These are phyloP conservation scores for Phyllosticta citribraziliensis DNA, from an alignment of 2,329 filamentous ascomycete genomes.

Conservation along the genomic window DNA sequence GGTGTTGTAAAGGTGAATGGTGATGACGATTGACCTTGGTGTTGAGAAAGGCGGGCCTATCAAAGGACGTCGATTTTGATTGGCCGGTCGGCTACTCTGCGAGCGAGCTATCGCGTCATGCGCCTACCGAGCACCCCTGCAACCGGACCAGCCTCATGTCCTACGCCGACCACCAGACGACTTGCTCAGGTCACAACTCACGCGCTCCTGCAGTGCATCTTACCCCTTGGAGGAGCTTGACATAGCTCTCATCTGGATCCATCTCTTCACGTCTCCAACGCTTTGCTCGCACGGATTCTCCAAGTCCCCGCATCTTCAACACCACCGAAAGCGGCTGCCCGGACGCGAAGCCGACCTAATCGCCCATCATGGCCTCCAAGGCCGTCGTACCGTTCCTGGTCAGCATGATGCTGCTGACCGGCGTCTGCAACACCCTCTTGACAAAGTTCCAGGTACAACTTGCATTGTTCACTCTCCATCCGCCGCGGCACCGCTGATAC, in stretches of 20 bases:
- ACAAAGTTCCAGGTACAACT: slow-evolving; percentile 79
- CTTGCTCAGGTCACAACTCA: background rate
- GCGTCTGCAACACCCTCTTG: slow-evolving; percentile 91
- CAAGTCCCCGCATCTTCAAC: background rate
- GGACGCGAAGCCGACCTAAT: background rate
- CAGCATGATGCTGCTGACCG: slow-evolving; percentile 91
- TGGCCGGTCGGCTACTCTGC: background rate
- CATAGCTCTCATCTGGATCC: background rate
- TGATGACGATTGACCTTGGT: background rate
- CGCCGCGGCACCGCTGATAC: slow-evolving; percentile 14
- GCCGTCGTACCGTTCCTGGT: slow-evolving; percentile 75
- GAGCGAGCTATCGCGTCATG: background rate
- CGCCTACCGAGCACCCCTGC: background rate
- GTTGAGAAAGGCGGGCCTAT: background rate
- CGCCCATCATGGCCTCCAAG: slow-evolving; percentile 54
- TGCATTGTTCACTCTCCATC: background rate
- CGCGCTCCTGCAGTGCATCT: background rate
- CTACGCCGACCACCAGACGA: background rate
- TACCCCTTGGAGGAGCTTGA: background rate
- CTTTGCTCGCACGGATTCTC: background rate
- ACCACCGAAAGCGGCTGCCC: background rate
- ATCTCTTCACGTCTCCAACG: background rate
- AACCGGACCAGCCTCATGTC: background rate
- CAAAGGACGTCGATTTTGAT: background rate
- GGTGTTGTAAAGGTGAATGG: background rate